phyloP scores from a whole-genome alignment of 73 alveolate species.

The Halteria grandinella region DNA sequence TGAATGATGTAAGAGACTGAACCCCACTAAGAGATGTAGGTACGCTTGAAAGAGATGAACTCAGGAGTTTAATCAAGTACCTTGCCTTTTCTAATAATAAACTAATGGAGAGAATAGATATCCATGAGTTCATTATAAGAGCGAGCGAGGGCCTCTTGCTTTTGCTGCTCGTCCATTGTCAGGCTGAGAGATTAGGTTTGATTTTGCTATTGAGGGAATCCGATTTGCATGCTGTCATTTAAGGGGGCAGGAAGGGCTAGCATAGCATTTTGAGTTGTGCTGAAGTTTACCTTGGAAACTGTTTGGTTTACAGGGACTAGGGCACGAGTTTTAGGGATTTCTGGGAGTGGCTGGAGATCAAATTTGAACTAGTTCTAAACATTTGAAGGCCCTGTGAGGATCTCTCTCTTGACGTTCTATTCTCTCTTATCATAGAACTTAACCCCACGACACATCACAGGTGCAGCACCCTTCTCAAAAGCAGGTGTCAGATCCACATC shows the following conservation, averaged over 20 bases:
- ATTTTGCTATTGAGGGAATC: conserved; percentile 25
- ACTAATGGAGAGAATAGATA: conserved; percentile 80
- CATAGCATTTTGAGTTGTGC: no score
- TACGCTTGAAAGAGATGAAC: conserved; percentile 77
- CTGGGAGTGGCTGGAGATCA: conserved; percentile 58
- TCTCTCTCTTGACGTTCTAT: conserved; percentile 53
- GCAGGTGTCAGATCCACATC: conserved; percentile 96
- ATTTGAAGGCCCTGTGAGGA: conserved; percentile 53
- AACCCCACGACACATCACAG: conserved; percentile 76
- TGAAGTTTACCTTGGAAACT: background rate
- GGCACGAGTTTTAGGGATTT: conserved; percentile 1
- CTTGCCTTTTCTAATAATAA: conserved; percentile 78
- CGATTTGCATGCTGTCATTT: background rate
- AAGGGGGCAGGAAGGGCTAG: conserved; percentile 11
- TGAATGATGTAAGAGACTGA: conserved; percentile 70
- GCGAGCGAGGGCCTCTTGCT: conserved; percentile 58
- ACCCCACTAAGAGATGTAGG: conserved; percentile 75
- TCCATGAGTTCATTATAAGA: conserved; percentile 80
- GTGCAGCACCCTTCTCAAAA: conserved; percentile 90
- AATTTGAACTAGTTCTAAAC: conserved; percentile 35
- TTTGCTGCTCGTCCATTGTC: background rate
- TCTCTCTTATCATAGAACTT: conserved; percentile 64
- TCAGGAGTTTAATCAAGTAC: conserved; percentile 82
- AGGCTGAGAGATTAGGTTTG: conserved; percentile 26
- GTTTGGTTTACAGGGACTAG: conserved; percentile 45